These are phyloP conservation scores for Phaffomyces thermotolerans DNA, from an alignment of 805 yeast genomes.

Conservation along the genomic window DNA sequence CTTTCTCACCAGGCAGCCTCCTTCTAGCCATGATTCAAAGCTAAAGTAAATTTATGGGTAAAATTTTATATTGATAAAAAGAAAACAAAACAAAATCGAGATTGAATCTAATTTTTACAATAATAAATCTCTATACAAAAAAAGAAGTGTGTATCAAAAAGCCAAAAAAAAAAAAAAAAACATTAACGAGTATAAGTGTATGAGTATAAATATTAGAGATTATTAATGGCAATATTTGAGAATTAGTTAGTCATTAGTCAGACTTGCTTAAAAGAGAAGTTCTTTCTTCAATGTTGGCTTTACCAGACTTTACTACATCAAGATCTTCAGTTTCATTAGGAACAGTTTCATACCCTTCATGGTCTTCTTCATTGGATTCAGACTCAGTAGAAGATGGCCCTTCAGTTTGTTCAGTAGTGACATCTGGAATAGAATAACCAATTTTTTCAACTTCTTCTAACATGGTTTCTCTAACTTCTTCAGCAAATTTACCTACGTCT, in stretches of 20 bases:
- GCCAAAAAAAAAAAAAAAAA: too few species aligned
- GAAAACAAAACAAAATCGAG: too few species aligned
- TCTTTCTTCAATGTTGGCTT: constrained; percentile 15
- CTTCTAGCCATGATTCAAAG: not conserved
- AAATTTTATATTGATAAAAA: too few species aligned
- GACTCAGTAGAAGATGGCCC: not conserved
- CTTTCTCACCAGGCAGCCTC: constrained; percentile 6
- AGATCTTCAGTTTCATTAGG: constrained; percentile 17
- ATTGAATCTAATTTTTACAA: too few species aligned
- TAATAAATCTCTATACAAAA: too few species aligned
- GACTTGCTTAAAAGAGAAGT: constrained; percentile 20
- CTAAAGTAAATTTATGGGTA: too few species aligned
- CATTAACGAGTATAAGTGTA: too few species aligned
- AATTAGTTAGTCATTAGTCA: not conserved
- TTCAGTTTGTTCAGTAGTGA: constrained; percentile 9
- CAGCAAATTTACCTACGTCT: constrained; percentile 57
- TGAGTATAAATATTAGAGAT: too few species aligned
- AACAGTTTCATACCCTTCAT: constrained; percentile 15
- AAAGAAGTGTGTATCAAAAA: too few species aligned
- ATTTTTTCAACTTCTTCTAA: constrained; percentile 26
- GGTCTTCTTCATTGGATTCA: constrained; percentile 3
- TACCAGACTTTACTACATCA: not conserved
- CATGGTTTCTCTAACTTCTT: constrained; percentile 56
- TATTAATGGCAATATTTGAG: too few species aligned
- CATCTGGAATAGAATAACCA: constrained; percentile 32